These are phyloP conservation scores for Dryas integrifolia DNA, from an alignment of 331 rosid species.

Conservation along the genomic window DNA sequence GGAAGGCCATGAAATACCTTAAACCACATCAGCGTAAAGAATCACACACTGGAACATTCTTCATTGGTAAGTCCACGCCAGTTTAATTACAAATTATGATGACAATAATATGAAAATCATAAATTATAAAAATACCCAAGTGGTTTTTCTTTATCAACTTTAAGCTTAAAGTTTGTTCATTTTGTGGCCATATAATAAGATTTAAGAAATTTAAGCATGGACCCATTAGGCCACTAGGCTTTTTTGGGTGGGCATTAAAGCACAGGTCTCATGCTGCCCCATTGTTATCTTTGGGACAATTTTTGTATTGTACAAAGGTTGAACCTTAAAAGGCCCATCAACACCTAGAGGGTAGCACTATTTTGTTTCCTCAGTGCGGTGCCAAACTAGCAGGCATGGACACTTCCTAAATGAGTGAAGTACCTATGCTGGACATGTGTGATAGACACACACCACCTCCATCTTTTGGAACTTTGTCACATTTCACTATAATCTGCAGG, in stretches of 20 bases:
- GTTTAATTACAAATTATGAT: background rate
- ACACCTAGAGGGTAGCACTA: slow-evolving; percentile 21
- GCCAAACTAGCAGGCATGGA: slow-evolving; percentile 28
- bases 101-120: background rate
- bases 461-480: too few relatives aligned
- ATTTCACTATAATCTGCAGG: too few relatives aligned
- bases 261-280: slow-evolving; percentile 42
- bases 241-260: slow-evolving; percentile 44
- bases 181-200: slow-evolving; percentile 41
- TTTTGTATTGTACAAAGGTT: slow-evolving; percentile 25
- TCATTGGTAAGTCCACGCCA: slow-evolving; percentile 58
- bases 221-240: slow-evolving; percentile 55
- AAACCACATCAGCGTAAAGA: slow-evolving; percentile 74
- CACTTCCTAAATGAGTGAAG: slow-evolving; percentile 17
- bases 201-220: slow-evolving; percentile 35
- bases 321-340: slow-evolving; percentile 32
- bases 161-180: slow-evolving; percentile 38
- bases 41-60: slow-evolving; percentile 80
- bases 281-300: slow-evolving; percentile 27
- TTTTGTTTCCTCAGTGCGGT: slow-evolving; percentile 30
- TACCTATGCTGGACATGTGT: background rate
- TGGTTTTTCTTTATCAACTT: slow-evolving; percentile 16
- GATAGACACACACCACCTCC: background rate
- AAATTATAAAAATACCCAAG: background rate
- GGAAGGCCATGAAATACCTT: slow-evolving; percentile 94